These are phyloP conservation scores for Pestalotiopsis fici DNA, from an alignment of 2,329 filamentous ascomycete genomes.

Conservation along the genomic window DNA sequence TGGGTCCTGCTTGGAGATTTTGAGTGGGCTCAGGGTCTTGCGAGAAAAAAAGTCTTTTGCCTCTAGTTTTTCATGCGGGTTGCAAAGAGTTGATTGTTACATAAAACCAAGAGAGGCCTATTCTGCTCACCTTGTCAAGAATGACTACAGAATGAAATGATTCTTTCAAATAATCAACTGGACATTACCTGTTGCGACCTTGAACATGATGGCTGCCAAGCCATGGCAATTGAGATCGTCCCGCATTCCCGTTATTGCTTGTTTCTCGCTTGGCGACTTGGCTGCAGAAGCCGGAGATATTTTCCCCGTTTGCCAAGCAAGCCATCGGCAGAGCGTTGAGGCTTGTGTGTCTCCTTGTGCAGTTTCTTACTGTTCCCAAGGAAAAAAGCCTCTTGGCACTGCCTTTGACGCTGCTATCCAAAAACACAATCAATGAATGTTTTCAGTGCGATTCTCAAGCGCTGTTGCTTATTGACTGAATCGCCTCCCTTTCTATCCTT, in stretches of 20 bases:
- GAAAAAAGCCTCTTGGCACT: too few relatives aligned
- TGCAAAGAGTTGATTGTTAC: not conserved
- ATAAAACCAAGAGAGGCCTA: not conserved
- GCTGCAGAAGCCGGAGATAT: not conserved
- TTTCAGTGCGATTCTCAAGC: too few relatives aligned
- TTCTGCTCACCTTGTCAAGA: not conserved
- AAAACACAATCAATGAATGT: too few relatives aligned
- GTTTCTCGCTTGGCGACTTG: slow-evolving; percentile 6
- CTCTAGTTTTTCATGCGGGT: not conserved
- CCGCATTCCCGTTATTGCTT: slow-evolving; percentile 5
- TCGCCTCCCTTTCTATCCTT: not conserved
- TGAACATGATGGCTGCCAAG: not conserved
- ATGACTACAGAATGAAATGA: not conserved
- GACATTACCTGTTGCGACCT: not conserved
- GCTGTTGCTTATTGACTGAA: not conserved
- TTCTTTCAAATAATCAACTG: not conserved
- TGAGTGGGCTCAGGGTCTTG: not conserved
- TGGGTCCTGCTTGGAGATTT: not conserved
- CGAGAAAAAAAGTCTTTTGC: not conserved
- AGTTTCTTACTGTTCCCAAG: not conserved
- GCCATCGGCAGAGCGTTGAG: not conserved
- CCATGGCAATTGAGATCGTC: not conserved
- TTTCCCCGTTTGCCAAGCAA: not conserved
- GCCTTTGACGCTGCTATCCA: not conserved
- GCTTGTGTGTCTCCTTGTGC: not conserved